Conservation (phyloP, 2,329 filamentous ascomycete genomes). For the Geosmithia morbida region DNA sequence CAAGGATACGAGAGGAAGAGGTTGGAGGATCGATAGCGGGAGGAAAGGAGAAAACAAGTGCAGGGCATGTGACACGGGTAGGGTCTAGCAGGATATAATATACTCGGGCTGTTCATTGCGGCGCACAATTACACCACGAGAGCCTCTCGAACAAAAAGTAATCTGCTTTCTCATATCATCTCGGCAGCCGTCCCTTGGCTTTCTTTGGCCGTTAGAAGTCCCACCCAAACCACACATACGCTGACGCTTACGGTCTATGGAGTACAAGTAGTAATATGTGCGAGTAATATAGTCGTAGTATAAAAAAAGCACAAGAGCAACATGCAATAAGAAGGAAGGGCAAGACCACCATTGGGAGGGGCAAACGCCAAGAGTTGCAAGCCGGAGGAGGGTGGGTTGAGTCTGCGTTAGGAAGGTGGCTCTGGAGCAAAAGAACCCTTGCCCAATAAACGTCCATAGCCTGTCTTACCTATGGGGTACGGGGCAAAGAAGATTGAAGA, state of each 20-base stretch:
- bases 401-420: slow-evolving; percentile 1
- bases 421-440: slow-evolving; percentile 2
- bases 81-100: background rate
- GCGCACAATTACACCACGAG: background rate
- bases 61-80: background rate
- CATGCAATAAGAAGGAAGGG: background rate
- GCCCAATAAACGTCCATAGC: background rate
- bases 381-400: background rate
- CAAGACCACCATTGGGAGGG: background rate
- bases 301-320: too few species aligned
- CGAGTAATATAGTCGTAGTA: too few species aligned
- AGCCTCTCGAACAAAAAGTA: background rate
- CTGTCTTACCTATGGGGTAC: too few species aligned
- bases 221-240: background rate
- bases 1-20: background rate
- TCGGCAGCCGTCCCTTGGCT: background rate
- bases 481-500: too few species aligned
- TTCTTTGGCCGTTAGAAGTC: background rate
- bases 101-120: background rate
- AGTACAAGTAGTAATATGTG: too few species aligned
- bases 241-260: too few species aligned
- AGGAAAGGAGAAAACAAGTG: background rate
- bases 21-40: background rate
- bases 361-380: slow-evolving; percentile 1
- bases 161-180: background rate